phyloP scores from a whole-genome alignment of 352 stramenopile genomes.

The Globisporangium irregulare region DNA sequence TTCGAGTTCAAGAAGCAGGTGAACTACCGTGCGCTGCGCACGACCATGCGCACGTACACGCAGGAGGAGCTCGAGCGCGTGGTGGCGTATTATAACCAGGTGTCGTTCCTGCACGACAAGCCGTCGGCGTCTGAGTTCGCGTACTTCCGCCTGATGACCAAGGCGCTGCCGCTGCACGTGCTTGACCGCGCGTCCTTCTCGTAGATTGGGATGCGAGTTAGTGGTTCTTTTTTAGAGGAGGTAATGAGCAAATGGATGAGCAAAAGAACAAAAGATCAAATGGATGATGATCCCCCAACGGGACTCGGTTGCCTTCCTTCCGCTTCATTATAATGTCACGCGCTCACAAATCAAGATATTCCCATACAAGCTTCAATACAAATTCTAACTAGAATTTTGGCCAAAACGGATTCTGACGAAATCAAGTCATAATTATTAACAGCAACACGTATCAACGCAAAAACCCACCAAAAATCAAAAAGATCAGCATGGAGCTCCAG shows the following conservation, averaged over 20 bases:
- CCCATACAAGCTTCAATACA: background rate
- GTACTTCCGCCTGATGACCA: slow-evolving; percentile 87
- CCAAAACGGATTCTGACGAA: background rate
- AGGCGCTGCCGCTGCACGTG: slow-evolving; percentile 72
- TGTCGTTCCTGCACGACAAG: slow-evolving; percentile 45
- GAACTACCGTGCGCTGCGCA: slow-evolving; percentile 69
- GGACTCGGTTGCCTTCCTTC: background rate
- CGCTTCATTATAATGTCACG: background rate
- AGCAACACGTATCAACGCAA: background rate
- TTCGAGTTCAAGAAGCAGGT: slow-evolving; percentile 81
- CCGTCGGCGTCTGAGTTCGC: slow-evolving; percentile 65
- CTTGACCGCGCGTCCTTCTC: slow-evolving; percentile 84
- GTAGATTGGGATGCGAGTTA: slow-evolving; percentile 28
- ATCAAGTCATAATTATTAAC: background rate
- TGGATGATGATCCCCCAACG: background rate
- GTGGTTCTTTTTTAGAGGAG: slow-evolving; percentile 9
- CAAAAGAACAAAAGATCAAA: background rate
- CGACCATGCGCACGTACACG: slow-evolving; percentile 78
- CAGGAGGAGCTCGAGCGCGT: slow-evolving; percentile 69
- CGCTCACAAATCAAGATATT: background rate
- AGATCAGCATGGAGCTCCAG: slow-evolving; percentile 25
- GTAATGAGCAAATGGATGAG: background rate
- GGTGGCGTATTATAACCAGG: slow-evolving; percentile 85
- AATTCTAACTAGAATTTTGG: background rate
- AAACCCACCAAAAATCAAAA: background rate